Evolutionary conservation across 2,329 filamentous ascomycete genomes (phyloP).

Genomic region (Teratosphaeria viscida): DNA sequence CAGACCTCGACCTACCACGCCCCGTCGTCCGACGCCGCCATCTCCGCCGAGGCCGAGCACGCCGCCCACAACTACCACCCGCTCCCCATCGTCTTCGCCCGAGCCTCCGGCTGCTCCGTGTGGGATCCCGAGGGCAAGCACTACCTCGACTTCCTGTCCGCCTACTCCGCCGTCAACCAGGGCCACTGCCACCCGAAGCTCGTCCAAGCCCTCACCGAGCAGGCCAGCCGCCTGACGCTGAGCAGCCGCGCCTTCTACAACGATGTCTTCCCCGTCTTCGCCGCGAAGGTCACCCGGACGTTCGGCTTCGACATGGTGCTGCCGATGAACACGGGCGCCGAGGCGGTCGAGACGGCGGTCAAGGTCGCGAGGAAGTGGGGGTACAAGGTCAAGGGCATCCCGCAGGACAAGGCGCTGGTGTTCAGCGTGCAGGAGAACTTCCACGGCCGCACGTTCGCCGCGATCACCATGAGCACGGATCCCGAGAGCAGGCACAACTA

Average conservation of each 20-base stretch:
- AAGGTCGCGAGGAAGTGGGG: conserved; percentile 97
- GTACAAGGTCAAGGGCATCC: conserved; percentile 89
- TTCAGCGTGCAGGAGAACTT: conserved; percentile 88
- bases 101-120: conserved; percentile 73
- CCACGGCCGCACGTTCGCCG: conserved; percentile 92
- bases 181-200: conserved; percentile 96
- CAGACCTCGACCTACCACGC: conserved; percentile 53
- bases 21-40: conserved; percentile 66
- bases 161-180: conserved; percentile 96
- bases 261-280: conserved; percentile 93
- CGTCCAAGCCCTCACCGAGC: conserved; percentile 78
- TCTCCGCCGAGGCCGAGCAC: conserved; percentile 68
- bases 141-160: conserved; percentile 95
- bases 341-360: conserved; percentile 90
- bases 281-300: conserved; percentile 76
- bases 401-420: conserved; percentile 70
- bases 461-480: conserved; percentile 90
- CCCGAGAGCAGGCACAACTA: conserved; percentile 95
- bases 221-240: conserved; percentile 79
- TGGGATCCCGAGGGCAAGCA: conserved; percentile 90
- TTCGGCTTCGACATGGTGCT: conserved; percentile 97
- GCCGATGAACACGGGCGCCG: conserved; percentile 96
- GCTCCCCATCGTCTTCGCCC: conserved; percentile 83
- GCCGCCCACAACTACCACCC: conserved; percentile 99
- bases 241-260: conserved; percentile 96